Base-by-base conservation (phyloP, 75 land plant species). In the Isoetes taiwanensis region DNA sequence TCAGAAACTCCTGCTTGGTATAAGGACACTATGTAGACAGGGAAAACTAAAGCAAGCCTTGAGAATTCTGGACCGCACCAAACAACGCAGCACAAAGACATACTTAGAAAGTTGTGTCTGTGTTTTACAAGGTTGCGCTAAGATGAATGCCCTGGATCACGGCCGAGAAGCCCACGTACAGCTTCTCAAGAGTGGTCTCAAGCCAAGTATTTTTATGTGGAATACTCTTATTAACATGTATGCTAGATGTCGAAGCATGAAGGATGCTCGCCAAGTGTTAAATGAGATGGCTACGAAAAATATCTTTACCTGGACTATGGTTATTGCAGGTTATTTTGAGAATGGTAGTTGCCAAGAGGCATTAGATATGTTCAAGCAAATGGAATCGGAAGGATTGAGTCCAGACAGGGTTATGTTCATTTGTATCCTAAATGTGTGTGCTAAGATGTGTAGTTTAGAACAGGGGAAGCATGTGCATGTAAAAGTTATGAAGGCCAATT, bases 381-480 rank as follows among this genome's bases (percentile, higher is more conserved):
- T 58, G 61, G 34, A 38, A 24, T 31, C 37, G 40, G 42, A 58
- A 58, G 61, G 42, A 2, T 8, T 37, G 27, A 4, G 27, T n/a
- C 61, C 61, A 23, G 40, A 58, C 48, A 23, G 40, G 19, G 40
- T 58, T 28, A 58, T 43, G 2, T 39, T 23, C 10, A 33, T 35
- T 2, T 37, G 42, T 27, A 23, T 58, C 23, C 61, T 58, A 24
- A 69, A 59, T 21, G 66, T 68, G 14, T 80, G 83, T 43, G 30
- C 20, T 52, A 64, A 68, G 20, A 55, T 69, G n/a, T n/a, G n/a
- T n/a, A n/a, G n/a, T n/a, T n/a, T n/a, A n/a, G n/a, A n/a, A n/a
- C n/a, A n/a, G n/a, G n/a, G n/a, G n/a, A n/a, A n/a, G n/a, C n/a
- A n/a, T n/a, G n/a, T n/a, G n/a, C n/a, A 72, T 57, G 65, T 59